phyloP scores from a whole-genome alignment of 2,329 filamentous ascomycete species.

The Fusarium secorum region DNA sequence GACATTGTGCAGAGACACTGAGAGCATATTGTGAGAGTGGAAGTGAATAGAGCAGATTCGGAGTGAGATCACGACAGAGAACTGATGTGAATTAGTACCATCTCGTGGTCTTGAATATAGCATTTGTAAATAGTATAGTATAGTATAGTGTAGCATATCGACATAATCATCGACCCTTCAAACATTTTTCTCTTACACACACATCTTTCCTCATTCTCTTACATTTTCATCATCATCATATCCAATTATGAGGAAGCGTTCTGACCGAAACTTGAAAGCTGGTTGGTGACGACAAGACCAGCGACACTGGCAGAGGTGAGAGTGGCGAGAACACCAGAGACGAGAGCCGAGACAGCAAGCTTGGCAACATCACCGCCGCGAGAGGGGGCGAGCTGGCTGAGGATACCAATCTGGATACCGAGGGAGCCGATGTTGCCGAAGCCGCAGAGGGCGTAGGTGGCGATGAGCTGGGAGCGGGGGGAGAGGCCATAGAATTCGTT shows the following conservation, averaged over 20 bases:
- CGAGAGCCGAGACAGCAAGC: conserved; percentile 78
- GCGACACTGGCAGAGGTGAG: conserved; percentile 81
- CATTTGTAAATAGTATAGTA: conserved; percentile 12
- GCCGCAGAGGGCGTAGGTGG: conserved; percentile 83
- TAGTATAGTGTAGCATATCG: conserved; percentile 24
- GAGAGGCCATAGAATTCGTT: conserved; percentile 65
- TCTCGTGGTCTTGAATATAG: conserved; percentile 21
- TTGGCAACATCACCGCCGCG: conserved; percentile 78
- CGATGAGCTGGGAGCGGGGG: conserved; percentile 78
- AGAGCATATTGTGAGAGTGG: no score
- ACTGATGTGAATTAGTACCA: conserved; percentile 8
- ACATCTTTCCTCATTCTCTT: not conserved
- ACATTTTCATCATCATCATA: not conserved
- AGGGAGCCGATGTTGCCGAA: conserved; percentile 89
- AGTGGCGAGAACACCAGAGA: conserved; percentile 81
- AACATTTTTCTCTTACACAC: not conserved
- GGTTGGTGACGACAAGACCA: conserved; percentile 73
- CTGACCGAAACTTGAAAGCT: conserved; percentile 38
- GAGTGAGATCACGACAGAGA: not conserved
- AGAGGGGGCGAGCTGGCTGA: conserved; percentile 79
- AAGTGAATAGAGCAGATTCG: not conserved
- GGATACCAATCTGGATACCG: conserved; percentile 88
- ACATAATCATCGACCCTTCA: conserved; percentile 11
- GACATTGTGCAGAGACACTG: no score
- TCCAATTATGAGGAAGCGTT: conserved; percentile 1